These are phyloP conservation scores for Cinnamomum micranthum DNA, from an alignment of 164 flowering plant species.

Conservation along the genomic window DNA sequence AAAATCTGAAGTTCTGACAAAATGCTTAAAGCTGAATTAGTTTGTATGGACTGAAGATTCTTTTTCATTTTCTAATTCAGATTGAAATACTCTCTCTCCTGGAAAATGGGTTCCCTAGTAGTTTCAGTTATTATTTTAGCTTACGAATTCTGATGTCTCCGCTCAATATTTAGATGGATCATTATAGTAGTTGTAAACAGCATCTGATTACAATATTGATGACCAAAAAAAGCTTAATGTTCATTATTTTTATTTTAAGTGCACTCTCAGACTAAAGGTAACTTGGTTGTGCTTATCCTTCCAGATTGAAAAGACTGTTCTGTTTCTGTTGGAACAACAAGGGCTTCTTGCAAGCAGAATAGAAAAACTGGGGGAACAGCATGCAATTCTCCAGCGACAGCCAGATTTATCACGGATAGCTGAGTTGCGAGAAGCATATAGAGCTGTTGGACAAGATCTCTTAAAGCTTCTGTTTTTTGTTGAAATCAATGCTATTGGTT, in stretches of 20 bases:
- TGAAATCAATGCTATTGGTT: slow-evolving; percentile 75
- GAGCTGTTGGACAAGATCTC: slow-evolving; percentile 66
- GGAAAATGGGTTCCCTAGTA: no score
- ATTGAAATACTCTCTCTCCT: no score
- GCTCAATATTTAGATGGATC: no score
- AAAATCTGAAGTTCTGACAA: not conserved
- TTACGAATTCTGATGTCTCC: no score
- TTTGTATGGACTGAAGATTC: not conserved
- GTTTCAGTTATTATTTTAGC: no score
- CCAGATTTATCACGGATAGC: slow-evolving; percentile 26
- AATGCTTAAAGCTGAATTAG: not conserved
- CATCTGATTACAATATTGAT: not conserved
- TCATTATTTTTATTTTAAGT: no score
- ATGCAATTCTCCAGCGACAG: slow-evolving; percentile 29
- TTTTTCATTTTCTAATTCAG: no score
- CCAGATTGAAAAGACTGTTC: slow-evolving; percentile 75
- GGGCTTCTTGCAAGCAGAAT: slow-evolving; percentile 64
- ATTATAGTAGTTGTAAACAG: no score
- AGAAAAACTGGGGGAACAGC: slow-evolving; percentile 40
- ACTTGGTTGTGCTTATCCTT: slow-evolving; percentile 3
- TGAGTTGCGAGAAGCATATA: slow-evolving; percentile 56
- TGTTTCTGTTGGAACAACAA: slow-evolving; percentile 78
- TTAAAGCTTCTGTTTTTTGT: slow-evolving; percentile 64
- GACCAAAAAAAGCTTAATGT: not conserved
- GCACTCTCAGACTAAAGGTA: no score